These are phyloP conservation scores for Ascobolus immersus DNA, from an alignment of 495 filamentous ascomycete genomes.

Conservation along the genomic window DNA sequence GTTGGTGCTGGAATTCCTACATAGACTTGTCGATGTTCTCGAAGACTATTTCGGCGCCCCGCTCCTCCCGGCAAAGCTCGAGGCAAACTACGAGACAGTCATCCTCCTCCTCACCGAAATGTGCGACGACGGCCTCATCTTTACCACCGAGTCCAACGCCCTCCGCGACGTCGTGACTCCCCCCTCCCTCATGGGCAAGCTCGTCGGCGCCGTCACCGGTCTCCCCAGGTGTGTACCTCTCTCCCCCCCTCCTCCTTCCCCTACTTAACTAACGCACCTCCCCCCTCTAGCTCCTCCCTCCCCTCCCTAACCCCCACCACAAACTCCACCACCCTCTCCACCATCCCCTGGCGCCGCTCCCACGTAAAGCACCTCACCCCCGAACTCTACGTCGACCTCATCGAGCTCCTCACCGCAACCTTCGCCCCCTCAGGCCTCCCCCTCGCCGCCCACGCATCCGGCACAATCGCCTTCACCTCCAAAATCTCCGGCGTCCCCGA, in stretches of 20 bases:
- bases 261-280: neutral
- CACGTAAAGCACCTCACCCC: slow-evolving; percentile 92
- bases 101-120: slow-evolving; percentile 85
- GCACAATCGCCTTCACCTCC: slow-evolving; percentile 80
- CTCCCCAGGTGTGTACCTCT: slow-evolving; percentile 26
- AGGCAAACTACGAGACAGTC: slow-evolving; percentile 75
- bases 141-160: slow-evolving; percentile 80
- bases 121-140: slow-evolving; percentile 79
- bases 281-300: slow-evolving; percentile 12
- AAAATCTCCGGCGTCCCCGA: slow-evolving; percentile 91
- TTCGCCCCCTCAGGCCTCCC: slow-evolving; percentile 73
- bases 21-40: slow-evolving; percentile 73
- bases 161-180: slow-evolving; percentile 78
- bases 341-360: slow-evolving; percentile 67
- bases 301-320: slow-evolving; percentile 16
- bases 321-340: slow-evolving; percentile 21
- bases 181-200: slow-evolving; percentile 64
- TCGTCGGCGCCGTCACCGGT: slow-evolving; percentile 58
- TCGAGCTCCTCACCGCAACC: slow-evolving; percentile 68
- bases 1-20: slow-evolving; percentile 87
- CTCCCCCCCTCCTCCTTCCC: neutral
- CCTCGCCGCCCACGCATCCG: slow-evolving; percentile 64
- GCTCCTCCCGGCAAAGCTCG: slow-evolving; percentile 58
- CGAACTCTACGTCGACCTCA: slow-evolving; percentile 87
- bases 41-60: slow-evolving; percentile 92